These are phyloP conservation scores for Acorus calamus DNA, from an alignment of 106 monocot genomes.

Conservation along the genomic window DNA sequence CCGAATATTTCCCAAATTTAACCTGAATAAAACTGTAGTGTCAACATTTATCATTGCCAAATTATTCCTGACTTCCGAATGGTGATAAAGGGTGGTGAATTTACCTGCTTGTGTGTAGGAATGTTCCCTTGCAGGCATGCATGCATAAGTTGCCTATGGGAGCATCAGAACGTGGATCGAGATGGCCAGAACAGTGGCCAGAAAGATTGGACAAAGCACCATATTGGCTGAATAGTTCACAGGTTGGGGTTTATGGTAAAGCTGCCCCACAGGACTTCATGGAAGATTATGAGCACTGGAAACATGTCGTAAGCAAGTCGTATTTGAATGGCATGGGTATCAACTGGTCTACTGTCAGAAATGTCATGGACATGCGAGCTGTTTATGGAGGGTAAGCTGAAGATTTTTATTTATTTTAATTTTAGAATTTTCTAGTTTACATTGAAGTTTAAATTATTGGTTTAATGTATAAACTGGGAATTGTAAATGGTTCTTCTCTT, in stretches of 20 bases:
- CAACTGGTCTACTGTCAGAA: conserved; percentile 74
- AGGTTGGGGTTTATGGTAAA: conserved; percentile 78
- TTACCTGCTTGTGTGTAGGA: conserved; percentile 28
- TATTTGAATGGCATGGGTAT: conserved; percentile 71
- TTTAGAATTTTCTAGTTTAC: background rate
- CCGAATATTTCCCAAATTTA: too few relatives aligned
- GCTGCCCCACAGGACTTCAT: conserved; percentile 64
- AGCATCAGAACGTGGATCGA: conserved; percentile 44
- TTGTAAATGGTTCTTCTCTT: too few relatives aligned
- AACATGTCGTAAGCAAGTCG: conserved; percentile 52
- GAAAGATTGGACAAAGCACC: conserved; percentile 51
- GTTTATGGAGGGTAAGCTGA: conserved; percentile 83
- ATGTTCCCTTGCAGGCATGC: conserved; percentile 62
- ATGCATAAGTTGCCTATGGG: conserved; percentile 57
- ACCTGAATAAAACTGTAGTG: too few relatives aligned
- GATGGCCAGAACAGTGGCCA: conserved; percentile 84
- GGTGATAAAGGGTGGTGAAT: background rate
- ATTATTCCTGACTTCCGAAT: too few relatives aligned
- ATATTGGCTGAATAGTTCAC: conserved; percentile 64
- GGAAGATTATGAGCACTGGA: conserved; percentile 74
- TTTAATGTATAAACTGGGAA: too few relatives aligned
- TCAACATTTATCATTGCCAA: too few relatives aligned
- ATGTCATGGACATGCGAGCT: conserved; percentile 95
- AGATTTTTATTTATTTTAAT: background rate
- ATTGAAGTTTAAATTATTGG: too few relatives aligned